Evolutionary conservation across 306 rosid species (phyloP).

Genomic region (Lathyrus aphaca): DNA sequence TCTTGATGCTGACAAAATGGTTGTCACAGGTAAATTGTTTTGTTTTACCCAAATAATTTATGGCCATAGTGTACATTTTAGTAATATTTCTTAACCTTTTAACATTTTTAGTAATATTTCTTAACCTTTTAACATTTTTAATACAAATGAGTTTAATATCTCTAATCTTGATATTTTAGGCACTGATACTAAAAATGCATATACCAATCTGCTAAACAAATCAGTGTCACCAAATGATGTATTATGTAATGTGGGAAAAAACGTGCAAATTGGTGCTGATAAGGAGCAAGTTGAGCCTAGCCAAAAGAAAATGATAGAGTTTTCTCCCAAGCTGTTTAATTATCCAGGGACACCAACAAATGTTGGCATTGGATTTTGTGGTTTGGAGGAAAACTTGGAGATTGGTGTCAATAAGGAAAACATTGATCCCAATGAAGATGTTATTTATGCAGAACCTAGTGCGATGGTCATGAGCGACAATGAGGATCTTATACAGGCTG

Average conservation of each 20-base stretch:
- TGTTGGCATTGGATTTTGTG: too few species aligned
- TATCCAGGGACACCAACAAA: too few species aligned
- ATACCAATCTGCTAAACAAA: background rate
- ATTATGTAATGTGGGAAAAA: background rate
- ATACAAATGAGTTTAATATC: background rate
- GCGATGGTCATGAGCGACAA: background rate
- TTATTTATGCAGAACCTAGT: background rate
- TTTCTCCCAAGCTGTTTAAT: too few species aligned
- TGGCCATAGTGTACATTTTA: background rate
- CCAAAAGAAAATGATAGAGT: background rate
- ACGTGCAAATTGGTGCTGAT: background rate
- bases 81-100: slow-evolving; percentile 4
- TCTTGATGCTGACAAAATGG: slow-evolving; percentile 13
- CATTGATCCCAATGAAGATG: background rate
- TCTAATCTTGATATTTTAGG: slow-evolving; percentile 17
- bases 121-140: background rate
- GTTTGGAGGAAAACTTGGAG: background rate
- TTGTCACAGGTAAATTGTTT: slow-evolving; percentile 16
- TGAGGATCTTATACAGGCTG: background rate
- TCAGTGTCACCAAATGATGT: slow-evolving; percentile 8
- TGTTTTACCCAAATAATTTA: background rate
- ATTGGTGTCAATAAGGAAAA: slow-evolving; percentile 7
- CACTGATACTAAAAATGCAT: background rate
- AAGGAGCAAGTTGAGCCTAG: slow-evolving; percentile 1
- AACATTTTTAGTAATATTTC: slow-evolving; percentile 3